Evolutionary conservation across 1,284 basidiomycete species (phyloP).

Genomic region (Rhizoctonia solani): DNA sequence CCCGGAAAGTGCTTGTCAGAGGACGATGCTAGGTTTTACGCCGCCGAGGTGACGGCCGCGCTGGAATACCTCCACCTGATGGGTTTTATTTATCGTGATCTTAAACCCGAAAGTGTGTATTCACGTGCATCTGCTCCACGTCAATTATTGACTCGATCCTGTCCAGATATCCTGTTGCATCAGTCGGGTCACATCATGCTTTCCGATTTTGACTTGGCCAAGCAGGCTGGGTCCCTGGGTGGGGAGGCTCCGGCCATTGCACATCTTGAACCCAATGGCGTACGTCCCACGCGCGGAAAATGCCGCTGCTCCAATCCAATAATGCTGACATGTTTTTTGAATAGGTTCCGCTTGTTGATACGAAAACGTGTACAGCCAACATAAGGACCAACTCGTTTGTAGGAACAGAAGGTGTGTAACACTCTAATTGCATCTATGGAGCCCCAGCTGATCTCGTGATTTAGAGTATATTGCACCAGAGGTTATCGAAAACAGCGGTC

Average conservation of each 20-base stretch:
- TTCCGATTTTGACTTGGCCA: constrained; percentile 98
- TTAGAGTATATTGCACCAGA: constrained; percentile 98
- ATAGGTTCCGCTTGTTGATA: constrained; percentile 90
- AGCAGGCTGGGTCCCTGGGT: constrained; percentile 83
- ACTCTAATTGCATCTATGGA: not conserved
- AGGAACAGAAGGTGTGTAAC: constrained; percentile 85
- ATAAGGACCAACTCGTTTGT: constrained; percentile 99
- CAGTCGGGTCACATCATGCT: constrained; percentile 99
- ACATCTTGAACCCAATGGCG: constrained; percentile 86
- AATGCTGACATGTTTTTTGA: constrained; percentile 35
- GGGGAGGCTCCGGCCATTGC: constrained; percentile 90
- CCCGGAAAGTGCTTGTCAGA: constrained; percentile 96
- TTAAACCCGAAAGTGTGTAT: constrained; percentile 96
- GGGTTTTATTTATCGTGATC: constrained; percentile 98
- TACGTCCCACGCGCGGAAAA: constrained; percentile 47
- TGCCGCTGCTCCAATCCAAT: not conserved
- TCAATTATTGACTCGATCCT: constrained; percentile 28
- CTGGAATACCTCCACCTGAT: constrained; percentile 98
- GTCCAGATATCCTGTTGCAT: constrained; percentile 92
- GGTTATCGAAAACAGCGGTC: constrained; percentile 96
- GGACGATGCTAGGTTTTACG: constrained; percentile 96
- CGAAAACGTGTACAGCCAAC: constrained; percentile 95
- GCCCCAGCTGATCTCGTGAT: constrained; percentile 35
- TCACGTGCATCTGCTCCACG: constrained; percentile 33
- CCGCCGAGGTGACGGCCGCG: constrained; percentile 97